These are phyloP conservation scores for Yarrowia yakushimensis DNA, from an alignment of 805 yeast species.

Conservation along the genomic window DNA sequence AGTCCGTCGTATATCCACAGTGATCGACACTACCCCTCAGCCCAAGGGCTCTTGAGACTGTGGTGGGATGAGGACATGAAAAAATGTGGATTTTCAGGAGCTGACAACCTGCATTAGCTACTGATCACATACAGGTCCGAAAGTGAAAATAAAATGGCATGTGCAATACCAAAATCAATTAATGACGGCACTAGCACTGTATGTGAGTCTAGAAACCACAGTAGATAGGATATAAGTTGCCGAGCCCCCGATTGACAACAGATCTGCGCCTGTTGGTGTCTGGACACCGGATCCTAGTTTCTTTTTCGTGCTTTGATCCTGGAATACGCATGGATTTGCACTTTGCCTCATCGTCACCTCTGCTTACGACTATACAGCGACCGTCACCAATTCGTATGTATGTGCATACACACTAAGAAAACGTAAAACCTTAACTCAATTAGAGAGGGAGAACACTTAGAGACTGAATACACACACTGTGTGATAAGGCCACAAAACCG, in stretches of 20 bases:
- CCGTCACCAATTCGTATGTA: background rate
- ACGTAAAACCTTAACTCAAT: background rate
- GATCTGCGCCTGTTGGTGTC: background rate
- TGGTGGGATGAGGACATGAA: slow-evolving; percentile 1
- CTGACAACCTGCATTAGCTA: background rate
- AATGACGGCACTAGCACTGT: background rate
- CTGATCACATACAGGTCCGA: background rate
- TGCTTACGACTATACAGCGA: background rate
- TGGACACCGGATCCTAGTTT: background rate
- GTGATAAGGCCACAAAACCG: slow-evolving; percentile 14
- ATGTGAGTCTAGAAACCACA: background rate
- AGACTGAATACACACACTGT: background rate
- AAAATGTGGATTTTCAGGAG: background rate
- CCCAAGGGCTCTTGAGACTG: background rate
- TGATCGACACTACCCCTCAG: slow-evolving; percentile 23
- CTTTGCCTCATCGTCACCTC: background rate
- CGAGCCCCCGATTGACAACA: background rate
- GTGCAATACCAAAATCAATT: background rate
- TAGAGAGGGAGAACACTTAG: slow-evolving; percentile 4
- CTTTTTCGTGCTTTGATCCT: background rate
- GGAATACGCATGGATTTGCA: background rate
- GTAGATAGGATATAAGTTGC: too few species aligned
- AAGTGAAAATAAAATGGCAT: background rate
- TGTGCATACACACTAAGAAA: background rate
- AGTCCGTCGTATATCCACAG: slow-evolving; percentile 19